A percentile compares a stretch with the other conserved stretches of the same genome.
Evolutionary conservation across 2,329 filamentous ascomycete genomes (phyloP).

Genomic region (Fusarium austroafricanum): DNA sequence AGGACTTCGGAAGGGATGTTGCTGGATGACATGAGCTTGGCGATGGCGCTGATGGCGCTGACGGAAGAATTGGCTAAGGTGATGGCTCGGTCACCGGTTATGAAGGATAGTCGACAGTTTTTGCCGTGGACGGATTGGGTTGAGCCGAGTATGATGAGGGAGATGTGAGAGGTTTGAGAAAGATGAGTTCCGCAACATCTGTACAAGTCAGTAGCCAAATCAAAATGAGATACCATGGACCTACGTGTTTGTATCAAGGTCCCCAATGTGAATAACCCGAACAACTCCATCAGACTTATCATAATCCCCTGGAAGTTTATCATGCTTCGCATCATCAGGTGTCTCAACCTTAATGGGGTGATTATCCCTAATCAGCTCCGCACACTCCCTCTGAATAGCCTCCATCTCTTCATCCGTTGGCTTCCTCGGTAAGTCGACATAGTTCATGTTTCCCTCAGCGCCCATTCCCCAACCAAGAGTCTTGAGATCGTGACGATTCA

Average conservation of each 20-base stretch:
- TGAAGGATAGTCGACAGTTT: slow-evolving; percentile 49
- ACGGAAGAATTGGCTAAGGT: slow-evolving; percentile 39
- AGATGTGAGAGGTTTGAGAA: slow-evolving; percentile 48
- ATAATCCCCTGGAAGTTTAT: slow-evolving; percentile 47
- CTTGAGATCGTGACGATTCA: slow-evolving; percentile 38
- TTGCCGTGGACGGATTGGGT: slow-evolving; percentile 48
- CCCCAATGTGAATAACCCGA: slow-evolving; percentile 46
- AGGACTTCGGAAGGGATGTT: slow-evolving; percentile 40
- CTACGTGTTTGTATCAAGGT: slow-evolving; percentile 48
- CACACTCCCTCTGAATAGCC: slow-evolving; percentile 44
- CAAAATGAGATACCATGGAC: not conserved
- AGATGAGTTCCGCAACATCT: slow-evolving; percentile 51
- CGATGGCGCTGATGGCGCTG: slow-evolving; percentile 39
- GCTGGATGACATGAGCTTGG: slow-evolving; percentile 44
- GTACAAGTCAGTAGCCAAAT: not conserved
- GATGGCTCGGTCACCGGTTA: slow-evolving; percentile 46
- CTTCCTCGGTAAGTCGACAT: slow-evolving; percentile 48
- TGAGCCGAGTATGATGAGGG: slow-evolving; percentile 45
- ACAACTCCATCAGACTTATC: slow-evolving; percentile 47
- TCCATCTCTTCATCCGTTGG: slow-evolving; percentile 42
- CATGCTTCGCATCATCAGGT: slow-evolving; percentile 40
- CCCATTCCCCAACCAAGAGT: slow-evolving; percentile 51
- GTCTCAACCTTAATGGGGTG: slow-evolving; percentile 42
- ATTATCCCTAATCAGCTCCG: slow-evolving; percentile 43
- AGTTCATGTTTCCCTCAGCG: slow-evolving; percentile 44